phyloP scores from a whole-genome alignment of 805 yeast genomes.

The Ogataea pilisensis region DNA sequence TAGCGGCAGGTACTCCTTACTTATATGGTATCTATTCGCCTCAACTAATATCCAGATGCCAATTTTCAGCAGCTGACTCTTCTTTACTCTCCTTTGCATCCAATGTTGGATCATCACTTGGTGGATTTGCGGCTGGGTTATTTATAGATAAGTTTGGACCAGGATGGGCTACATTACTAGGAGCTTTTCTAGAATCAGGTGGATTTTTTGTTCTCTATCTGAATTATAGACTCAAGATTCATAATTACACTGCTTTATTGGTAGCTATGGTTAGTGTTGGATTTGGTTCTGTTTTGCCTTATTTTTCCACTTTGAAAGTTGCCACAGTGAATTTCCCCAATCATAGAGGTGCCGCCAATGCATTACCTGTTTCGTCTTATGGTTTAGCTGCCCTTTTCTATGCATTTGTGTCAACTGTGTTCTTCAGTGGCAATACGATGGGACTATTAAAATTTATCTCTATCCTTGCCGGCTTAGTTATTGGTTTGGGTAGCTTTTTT shows the following conservation, averaged over 20 bases:
- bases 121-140: conserved; percentile 70
- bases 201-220: conserved; percentile 52
- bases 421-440: conserved; percentile 49
- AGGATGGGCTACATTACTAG: conserved; percentile 45
- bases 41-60: conserved; percentile 54
- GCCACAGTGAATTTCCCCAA: conserved; percentile 64
- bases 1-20: conserved; percentile 75
- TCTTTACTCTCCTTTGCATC: conserved; percentile 61
- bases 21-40: conserved; percentile 75
- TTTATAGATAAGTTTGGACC: conserved; percentile 63
- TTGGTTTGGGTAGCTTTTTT: conserved; percentile 43
- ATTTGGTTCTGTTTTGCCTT: conserved; percentile 58
- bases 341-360: conserved; percentile 66
- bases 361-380: conserved; percentile 62
- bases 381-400: conserved; percentile 70
- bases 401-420: conserved; percentile 50
- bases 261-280: conserved; percentile 53
- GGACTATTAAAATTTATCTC: conserved; percentile 55
- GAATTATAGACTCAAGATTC: conserved; percentile 39
- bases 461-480: conserved; percentile 43
- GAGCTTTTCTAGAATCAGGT: conserved; percentile 47
- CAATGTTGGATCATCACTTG: conserved; percentile 60
- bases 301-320: conserved; percentile 56
- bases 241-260: conserved; percentile 40
- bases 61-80: conserved; percentile 55